Base-by-base conservation (phyloP, 345 rosid species). In the Gossypium rotundifolium region DNA sequence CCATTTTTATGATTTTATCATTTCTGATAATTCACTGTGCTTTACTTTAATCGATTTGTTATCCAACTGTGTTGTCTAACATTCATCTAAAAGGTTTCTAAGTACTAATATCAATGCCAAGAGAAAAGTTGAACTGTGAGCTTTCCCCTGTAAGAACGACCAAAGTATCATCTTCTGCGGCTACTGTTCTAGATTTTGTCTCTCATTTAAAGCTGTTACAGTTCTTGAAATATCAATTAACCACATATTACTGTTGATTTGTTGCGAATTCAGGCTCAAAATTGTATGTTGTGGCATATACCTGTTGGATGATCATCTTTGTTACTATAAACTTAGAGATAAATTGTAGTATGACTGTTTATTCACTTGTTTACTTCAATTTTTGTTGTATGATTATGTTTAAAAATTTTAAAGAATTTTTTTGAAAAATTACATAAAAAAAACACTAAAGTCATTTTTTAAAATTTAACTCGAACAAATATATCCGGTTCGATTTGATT, bases 11-110 rank as follows among this genome's bases (percentile, higher is more conserved):
- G 29, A 29, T 60, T 25, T 49, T 22, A 17, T 23, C 14, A 61
- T 63, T 67, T 65, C 69, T 75, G 59, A 27, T n/a, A 54, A 67
- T 78, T 54, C 40, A 16, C 13, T 55, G 10, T 75, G 48, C 49
- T 67, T 62, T 16, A 52, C 44, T 23, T 16, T 6, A 48, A 48
- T 48, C 51, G 12, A 23, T 2, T 29, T 54, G 74, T 40, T 52
- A 9, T 52, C 23, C 13, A 38, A 10, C 48, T 17, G 18, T 70
- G 17, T 16, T 68, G 14, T 14, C 49, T 25, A 48, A 67, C 58
- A 25, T 11, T 68, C 27, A 9, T 33, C 58, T 9, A 61, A 65
- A 70, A 33, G 40, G 40, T 33, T 33, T 33, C 1, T 5, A 9
- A 7, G 48, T 63, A 17, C 17, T 16, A 44, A 33, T 63, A 8